Evolutionary conservation across 495 filamentous ascomycete species (phyloP), one percentile per base, ranked within the genome.

Genomic region (Neurospora tetrasperma): DNA sequence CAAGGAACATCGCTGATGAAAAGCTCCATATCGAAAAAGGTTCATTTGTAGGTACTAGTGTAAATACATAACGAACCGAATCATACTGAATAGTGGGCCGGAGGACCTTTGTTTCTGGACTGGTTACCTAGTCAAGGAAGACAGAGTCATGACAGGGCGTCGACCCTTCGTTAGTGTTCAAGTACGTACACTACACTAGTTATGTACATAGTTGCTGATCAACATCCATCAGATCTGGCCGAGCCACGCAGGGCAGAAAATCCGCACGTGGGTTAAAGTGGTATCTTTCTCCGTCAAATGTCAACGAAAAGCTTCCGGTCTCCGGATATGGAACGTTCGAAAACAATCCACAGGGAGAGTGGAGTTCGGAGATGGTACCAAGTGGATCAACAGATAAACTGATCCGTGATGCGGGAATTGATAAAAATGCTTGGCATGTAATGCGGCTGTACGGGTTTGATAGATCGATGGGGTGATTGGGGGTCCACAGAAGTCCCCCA

Each of bases 401-500:
- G 54, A 66, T 66, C 54, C 27, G 27, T 66, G 27, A 35, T 35
- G 54, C 74, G 41, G 41, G 71, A 76, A 78, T 72, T 74, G 79
- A 80, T 78, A 80, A 80, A 75, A 79, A 73, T 8, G 69, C 77
- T 80, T 79, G 78, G 78, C 78, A 42, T 14, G 23, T 27, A 59
- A 20, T 23, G 23, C 48, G 20, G 20, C 48, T 59, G 48, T 59
- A 59, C 20, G 23, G 20, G 14, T 48, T 38, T 38, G 35, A 38
- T 38, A 4, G 35, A 38, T 6, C 5, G n/a, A 20, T 48, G 44
- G 44, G 44, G 10, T 48, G 44, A 48, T 48, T 48, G 44, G 18
- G 9, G 44, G 54, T 66, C 54, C 54, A 66, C 54, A 66, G 7
- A 62, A 27, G 27, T 31, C 48, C 14, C 27, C 6, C 3, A 38